A percentile compares a stretch with the other conserved stretches of the same genome.
phyloP scores from a whole-genome alignment of 2,329 filamentous ascomycete genomes.

The Aspergillus cejpii region DNA sequence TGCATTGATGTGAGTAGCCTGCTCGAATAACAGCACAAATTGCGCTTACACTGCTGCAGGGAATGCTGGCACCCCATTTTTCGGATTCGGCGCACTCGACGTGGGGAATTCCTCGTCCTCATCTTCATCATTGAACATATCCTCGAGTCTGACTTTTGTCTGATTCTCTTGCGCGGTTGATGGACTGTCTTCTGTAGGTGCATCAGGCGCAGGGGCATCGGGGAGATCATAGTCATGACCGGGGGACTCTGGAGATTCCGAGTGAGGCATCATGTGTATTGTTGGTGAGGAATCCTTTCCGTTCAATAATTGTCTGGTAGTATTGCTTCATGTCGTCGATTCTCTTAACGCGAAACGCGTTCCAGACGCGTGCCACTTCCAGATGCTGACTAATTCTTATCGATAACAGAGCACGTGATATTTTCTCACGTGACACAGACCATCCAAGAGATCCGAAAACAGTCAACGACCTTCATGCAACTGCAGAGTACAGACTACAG shows the following conservation, averaged over 20 bases:
- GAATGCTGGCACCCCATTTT: conserved; percentile 38
- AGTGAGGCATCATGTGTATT: conserved; percentile 33
- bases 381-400: conserved; percentile 20
- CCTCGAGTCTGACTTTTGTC: conserved; percentile 46
- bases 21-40: background rate
- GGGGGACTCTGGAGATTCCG: conserved; percentile 36
- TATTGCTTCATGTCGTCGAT: background rate
- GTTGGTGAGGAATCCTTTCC: no score
- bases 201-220: conserved; percentile 32
- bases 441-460: background rate
- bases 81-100: conserved; percentile 46
- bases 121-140: conserved; percentile 56
- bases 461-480: background rate
- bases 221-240: conserved; percentile 36
- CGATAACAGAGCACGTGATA: background rate
- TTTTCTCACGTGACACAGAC: background rate
- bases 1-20: conserved; percentile 10
- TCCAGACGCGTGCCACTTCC: conserved; percentile 11
- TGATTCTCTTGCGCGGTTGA: conserved; percentile 12
- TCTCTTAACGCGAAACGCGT: conserved; percentile 19
- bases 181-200: conserved; percentile 6
- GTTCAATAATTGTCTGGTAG: no score
- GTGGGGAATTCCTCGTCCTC: conserved; percentile 49
- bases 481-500: background rate
- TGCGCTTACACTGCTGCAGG: conserved; percentile 35